Base-by-base conservation (phyloP, 2,329 filamentous ascomycete species). In the Penicillium sp. region DNA sequence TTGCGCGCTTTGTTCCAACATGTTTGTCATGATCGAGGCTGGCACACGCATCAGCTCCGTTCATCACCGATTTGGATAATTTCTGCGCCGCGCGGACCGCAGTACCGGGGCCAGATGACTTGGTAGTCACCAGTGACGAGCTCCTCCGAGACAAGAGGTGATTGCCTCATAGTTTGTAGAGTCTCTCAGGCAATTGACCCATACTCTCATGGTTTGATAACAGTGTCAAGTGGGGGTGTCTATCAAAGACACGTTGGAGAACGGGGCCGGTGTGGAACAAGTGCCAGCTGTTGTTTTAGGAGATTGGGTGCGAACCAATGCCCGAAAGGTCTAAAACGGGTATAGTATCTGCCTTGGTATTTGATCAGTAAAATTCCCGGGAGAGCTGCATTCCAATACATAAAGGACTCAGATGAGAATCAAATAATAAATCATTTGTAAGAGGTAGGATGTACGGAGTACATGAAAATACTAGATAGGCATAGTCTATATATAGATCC, bases 181-280 rank as follows among this genome's bases (percentile, higher is more conserved):
- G 29, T n/a, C n/a, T n/a, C n/a, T n/a, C n/a, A n/a, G 18, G 14
- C 14, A 23, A 45, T 45, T 45, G 34, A 40, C 49, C 46, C 49
- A 45, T 45, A 29, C 27, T 34, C 29, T 35, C 27, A 47, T 29
- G 34, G 45, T 51, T 39, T 26, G 41, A 45, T 30, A 34, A 49
- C 43, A 30, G 23, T 34, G 7, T 6, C 13, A 13, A 30, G 56
- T 57, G 57, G 57, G 46, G 47, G 42, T 46, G 27, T 45, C 40
- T 30, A 53, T 38, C 44, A 48, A 47, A 42, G 55, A 59, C 58
- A 61, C 58, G 58, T 58, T 60, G 55, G 45, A 59, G 48, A 49
- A 57, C 57, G 58, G 58, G 51, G 51, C 58, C 36, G 23, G 30
- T 52, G 57, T 55, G 57, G 57, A 40, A 59, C 57, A 40, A 41